A percentile compares a stretch with the other conserved stretches of the same genome.
phyloP scores from a whole-genome alignment of 2,329 filamentous ascomycete genomes.

The Pezicula neosporulosa region DNA sequence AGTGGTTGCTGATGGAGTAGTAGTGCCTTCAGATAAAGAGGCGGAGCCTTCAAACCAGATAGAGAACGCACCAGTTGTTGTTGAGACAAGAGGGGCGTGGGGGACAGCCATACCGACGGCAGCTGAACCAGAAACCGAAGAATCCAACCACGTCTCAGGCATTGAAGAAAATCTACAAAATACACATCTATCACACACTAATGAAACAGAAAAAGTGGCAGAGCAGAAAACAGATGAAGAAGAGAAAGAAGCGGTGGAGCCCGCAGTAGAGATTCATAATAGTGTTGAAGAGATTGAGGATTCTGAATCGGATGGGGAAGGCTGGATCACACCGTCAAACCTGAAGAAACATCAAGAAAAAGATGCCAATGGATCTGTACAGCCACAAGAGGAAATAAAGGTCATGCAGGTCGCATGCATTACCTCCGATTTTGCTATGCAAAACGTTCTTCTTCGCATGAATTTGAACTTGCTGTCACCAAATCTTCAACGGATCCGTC shows the following conservation, averaged over 20 bases:
- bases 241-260: neutral
- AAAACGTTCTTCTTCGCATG: constrained; percentile 92
- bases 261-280: neutral
- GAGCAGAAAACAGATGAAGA: neutral
- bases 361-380: constrained; percentile 48
- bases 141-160: neutral
- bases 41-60: constrained; percentile 5
- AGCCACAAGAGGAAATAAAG: constrained; percentile 50
- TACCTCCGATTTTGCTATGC: constrained; percentile 96
- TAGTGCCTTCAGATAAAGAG: constrained; percentile 7
- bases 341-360: constrained; percentile 78
- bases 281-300: constrained; percentile 19
- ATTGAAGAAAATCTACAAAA: constrained; percentile 6
- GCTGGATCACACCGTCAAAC: constrained; percentile 94
- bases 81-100: constrained; percentile 22
- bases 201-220: neutral
- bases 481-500: constrained; percentile 73
- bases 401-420: constrained; percentile 85
- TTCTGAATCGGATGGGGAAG: constrained; percentile 54
- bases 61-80: constrained; percentile 3
- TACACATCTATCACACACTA: constrained; percentile 5
- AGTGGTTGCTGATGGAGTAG: constrained; percentile 22
- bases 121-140: constrained; percentile 3
- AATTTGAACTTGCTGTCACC: constrained; percentile 87
- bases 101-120: constrained; percentile 19